Evolutionary conservation across 2,329 filamentous ascomycete genomes (phyloP), one percentile per base, ranked within the genome.

Genomic region (Aspergillus brunneoviolaceus): DNA sequence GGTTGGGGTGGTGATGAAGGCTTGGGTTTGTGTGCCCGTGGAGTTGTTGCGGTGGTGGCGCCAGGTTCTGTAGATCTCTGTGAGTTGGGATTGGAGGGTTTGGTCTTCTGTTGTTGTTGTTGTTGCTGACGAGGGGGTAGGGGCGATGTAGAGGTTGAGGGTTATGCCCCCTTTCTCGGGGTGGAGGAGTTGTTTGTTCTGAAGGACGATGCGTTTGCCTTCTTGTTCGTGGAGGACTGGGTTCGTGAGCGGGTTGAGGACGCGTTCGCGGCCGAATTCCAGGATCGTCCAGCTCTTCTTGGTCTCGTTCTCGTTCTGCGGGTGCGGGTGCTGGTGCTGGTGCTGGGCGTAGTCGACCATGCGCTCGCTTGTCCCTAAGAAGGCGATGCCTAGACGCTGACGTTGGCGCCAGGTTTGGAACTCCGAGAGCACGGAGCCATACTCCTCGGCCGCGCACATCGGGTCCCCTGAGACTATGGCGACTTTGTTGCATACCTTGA

Each of bases 381-480:
- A 74, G 1, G 72, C 72, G 21, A 78, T 67, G 0, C 71, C 68
- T 67, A 69, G 74, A 31, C 63, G 63, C n/a, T 64, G 65, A 10
- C 63, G 64, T 49, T 65, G 70, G 9, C 76, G 69, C 42, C 74
- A 78, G 10, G 52, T 55, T 7, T 65, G 63, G 61, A 79, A 79
- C 51, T 79, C 76, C 5, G 64, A 59, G 12, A 79, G 57, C 5
- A 79, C 49, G 1, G 62, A 57, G 1, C 65, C 21, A 31, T 75
- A 70, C 3, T 59, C 56, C 2, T 60, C 57, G 5, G 67, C 62
- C 0, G 66, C 61, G 51, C 77, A 79, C 4, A 79, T 64, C 2
- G 77, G 77, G 51, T 79, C 75, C 3, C 77, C 77, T 6, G 72
- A 70, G 2, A 80, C 71, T 25, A 79, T 67, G 11, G 75, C 75